Evolutionary conservation across 1,284 basidiomycete genomes (phyloP).

Genomic region (Sporisorium scitamineum): DNA sequence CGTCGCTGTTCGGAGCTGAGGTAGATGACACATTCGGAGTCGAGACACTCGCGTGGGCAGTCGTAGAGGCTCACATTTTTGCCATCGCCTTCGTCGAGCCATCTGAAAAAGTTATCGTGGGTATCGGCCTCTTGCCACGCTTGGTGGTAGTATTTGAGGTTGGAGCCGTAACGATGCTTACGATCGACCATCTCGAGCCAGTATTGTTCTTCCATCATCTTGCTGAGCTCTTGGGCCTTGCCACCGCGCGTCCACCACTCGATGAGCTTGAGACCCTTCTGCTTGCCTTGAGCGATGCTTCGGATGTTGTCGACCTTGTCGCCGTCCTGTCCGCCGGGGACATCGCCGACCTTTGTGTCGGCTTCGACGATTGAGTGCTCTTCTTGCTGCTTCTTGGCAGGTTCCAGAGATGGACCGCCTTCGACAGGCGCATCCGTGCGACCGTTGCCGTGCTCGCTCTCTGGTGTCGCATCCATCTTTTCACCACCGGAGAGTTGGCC

Average conservation of each 20-base stretch:
- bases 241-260: conserved; percentile 60
- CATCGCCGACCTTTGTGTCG: conserved; percentile 54
- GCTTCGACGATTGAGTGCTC: conserved; percentile 27
- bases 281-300: conserved; percentile 47
- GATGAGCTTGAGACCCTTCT: conserved; percentile 52
- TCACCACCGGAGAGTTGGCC: conserved; percentile 51
- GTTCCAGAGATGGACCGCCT: conserved; percentile 46
- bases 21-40: conserved; percentile 73
- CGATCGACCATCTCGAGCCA: conserved; percentile 63
- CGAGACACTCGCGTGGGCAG: conserved; percentile 78
- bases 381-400: conserved; percentile 11
- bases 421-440: conserved; percentile 35
- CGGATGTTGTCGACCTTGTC: conserved; percentile 63
- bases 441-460: conserved; percentile 19
- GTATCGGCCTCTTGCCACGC: conserved; percentile 56
- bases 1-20: conserved; percentile 75
- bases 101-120: conserved; percentile 69
- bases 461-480: conserved; percentile 28
- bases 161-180: conserved; percentile 62
- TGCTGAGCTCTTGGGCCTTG: conserved; percentile 59
- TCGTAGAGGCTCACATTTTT: conserved; percentile 77
- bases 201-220: conserved; percentile 62
- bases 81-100: conserved; percentile 80
- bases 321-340: conserved; percentile 55
- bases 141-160: conserved; percentile 62